Percentiles rank a stretch among this genome's conserved stretches.
phyloP scores from a whole-genome alignment of 768 basidiomycete species.

The Kwoniella sp. region DNA sequence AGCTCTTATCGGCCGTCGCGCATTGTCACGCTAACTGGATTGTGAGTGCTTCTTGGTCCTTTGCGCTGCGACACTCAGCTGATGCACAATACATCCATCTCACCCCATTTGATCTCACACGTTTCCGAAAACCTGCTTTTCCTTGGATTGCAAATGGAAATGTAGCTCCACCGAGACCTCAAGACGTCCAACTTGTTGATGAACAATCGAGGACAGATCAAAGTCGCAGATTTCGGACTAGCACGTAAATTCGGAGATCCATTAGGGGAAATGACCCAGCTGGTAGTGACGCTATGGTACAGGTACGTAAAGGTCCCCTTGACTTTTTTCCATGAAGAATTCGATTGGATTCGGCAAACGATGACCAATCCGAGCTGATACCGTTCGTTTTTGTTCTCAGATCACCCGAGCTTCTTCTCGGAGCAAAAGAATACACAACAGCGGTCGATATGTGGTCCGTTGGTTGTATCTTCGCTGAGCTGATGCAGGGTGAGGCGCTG shows the following conservation, averaged over 20 bases:
- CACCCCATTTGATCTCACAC: background rate
- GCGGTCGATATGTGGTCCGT: conserved; percentile 98
- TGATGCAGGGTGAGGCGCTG: conserved; percentile 91
- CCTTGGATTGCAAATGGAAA: background rate
- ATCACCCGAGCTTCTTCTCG: conserved; percentile 84
- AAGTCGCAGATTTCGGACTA: conserved; percentile 97
- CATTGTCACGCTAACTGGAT: conserved; percentile 98
- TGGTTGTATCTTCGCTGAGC: conserved; percentile 96
- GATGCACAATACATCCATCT: background rate
- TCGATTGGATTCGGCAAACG: too few species aligned
- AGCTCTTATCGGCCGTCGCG: conserved; percentile 86
- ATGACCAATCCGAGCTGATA: background rate
- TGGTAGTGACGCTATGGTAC: conserved; percentile 99
- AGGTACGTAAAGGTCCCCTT: conserved; percentile 63
- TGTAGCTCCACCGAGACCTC: conserved; percentile 80
- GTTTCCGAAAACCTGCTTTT: background rate
- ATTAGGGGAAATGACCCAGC: conserved; percentile 92
- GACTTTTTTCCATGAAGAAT: conserved; percentile 18
- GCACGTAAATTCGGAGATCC: conserved; percentile 96
- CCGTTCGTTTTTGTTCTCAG: background rate
- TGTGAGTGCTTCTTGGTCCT: conserved; percentile 32
- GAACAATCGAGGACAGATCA: conserved; percentile 98
- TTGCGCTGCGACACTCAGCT: background rate
- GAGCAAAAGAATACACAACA: conserved; percentile 89
- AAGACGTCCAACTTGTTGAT: conserved; percentile 97